These are phyloP conservation scores for Fusarium foetens DNA, from an alignment of 2,329 filamentous ascomycete species.

Conservation along the genomic window DNA sequence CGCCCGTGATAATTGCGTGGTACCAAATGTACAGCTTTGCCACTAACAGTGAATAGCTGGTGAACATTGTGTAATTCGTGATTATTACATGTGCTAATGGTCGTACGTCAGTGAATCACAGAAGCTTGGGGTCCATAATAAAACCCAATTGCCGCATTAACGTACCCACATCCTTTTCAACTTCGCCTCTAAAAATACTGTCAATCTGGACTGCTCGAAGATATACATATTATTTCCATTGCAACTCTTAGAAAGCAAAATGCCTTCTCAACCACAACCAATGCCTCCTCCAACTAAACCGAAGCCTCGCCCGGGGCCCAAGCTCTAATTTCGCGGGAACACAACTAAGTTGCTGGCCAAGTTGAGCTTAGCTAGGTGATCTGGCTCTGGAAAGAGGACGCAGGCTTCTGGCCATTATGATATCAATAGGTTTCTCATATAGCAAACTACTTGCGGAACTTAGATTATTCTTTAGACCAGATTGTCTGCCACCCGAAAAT, in stretches of 20 bases:
- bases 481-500: accelerated
- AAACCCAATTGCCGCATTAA: accelerated
- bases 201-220: accelerated
- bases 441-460: no score
- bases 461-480: no score
- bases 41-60: accelerated
- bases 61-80: accelerated
- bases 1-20: accelerated
- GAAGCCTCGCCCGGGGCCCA: not conserved
- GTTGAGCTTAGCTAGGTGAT: accelerated
- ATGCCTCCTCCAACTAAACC: not conserved
- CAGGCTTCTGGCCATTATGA: accelerated
- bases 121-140: not conserved
- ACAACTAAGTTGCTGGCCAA: not conserved
- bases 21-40: accelerated
- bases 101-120: not conserved
- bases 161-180: accelerated
- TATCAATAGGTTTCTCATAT: accelerated
- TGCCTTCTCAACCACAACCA: not conserved
- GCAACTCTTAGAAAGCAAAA: accelerated
- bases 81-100: accelerated
- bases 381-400: accelerated
- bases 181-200: accelerated
- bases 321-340: not conserved
- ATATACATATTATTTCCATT: accelerated